Percentiles rank a stretch among this genome's conserved stretches.
Evolutionary conservation across 345 rosid species (phyloP).

Genomic region (Lepidium sativum): DNA sequence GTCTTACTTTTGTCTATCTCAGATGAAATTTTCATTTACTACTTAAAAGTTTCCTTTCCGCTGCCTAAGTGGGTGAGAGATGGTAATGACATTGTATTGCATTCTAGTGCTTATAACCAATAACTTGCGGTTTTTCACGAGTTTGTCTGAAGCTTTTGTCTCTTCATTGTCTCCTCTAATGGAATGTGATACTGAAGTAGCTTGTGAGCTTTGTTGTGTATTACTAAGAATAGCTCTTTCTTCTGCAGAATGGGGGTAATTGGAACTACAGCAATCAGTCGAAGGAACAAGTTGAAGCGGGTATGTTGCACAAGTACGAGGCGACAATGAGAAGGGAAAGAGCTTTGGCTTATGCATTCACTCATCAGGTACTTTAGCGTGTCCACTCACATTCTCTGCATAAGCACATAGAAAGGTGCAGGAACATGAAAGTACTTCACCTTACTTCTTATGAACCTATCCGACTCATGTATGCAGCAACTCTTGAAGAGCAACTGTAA

Average conservation of each 20-base stretch:
- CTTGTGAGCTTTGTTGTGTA: not conserved
- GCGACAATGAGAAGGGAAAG: slow-evolving; percentile 90
- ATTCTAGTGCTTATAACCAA: not conserved
- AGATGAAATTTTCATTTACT: not conserved
- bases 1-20: slow-evolving; percentile 6
- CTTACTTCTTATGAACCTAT: slow-evolving; percentile 5
- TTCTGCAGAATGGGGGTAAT: slow-evolving; percentile 57
- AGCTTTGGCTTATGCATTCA: slow-evolving; percentile 72
- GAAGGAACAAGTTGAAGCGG: slow-evolving; percentile 69
- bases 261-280: slow-evolving; percentile 88
- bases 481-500: slow-evolving; percentile 53
- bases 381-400: not conserved
- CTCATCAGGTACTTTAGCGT: slow-evolving; percentile 66
- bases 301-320: slow-evolving; percentile 63
- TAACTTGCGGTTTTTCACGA: not conserved
- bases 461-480: slow-evolving; percentile 42
- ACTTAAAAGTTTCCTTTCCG: not conserved
- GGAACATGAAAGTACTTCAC: not conserved
- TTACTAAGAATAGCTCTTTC: not conserved
- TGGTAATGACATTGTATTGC: not conserved
- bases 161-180: too few relatives aligned
- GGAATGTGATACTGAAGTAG: not conserved
- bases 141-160: too few relatives aligned
- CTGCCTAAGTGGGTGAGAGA: not conserved
- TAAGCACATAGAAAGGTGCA: not conserved